A percentile compares a stretch with the other conserved stretches of the same genome.
These are phyloP conservation scores for Colletotrichum kahawae DNA, from an alignment of 2,329 filamentous ascomycete genomes.

Conservation along the genomic window DNA sequence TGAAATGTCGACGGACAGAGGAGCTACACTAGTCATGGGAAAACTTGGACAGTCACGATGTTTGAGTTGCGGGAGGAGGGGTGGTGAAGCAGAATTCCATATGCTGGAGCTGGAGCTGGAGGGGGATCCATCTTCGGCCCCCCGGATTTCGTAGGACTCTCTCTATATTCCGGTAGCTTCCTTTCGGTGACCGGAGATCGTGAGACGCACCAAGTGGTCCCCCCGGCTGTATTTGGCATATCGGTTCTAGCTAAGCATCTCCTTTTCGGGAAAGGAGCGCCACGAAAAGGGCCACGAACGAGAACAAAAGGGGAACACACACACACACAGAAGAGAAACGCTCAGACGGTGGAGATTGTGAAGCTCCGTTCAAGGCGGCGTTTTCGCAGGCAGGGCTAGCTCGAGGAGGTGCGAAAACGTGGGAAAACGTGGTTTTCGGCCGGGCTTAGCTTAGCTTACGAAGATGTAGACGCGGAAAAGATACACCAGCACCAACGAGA, in stretches of 20 bases:
- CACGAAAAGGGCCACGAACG: not conserved
- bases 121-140: not conserved
- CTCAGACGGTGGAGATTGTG: slow-evolving; percentile 20
- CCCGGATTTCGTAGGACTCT: not conserved
- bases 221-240: not conserved
- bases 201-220: slow-evolving; percentile 13
- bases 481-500: not conserved
- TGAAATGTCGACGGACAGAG: not conserved
- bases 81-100: not conserved
- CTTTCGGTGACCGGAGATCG: not conserved
- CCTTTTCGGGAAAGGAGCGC: not conserved
- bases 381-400: not conserved
- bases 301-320: not conserved
- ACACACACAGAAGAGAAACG: not conserved
- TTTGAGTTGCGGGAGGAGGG: not conserved
- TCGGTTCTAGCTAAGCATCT: not conserved
- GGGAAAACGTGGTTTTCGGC: not conserved
- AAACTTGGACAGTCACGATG: not conserved
- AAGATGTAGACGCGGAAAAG: not conserved
- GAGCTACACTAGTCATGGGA: not conserved
- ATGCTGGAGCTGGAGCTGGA: not conserved
- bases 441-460: not conserved
- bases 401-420: not conserved
- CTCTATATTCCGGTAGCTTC: not conserved
- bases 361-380: not conserved